phyloP scores from a whole-genome alignment of 1,284 basidiomycete genomes.

The Rhodotorula sp. region DNA sequence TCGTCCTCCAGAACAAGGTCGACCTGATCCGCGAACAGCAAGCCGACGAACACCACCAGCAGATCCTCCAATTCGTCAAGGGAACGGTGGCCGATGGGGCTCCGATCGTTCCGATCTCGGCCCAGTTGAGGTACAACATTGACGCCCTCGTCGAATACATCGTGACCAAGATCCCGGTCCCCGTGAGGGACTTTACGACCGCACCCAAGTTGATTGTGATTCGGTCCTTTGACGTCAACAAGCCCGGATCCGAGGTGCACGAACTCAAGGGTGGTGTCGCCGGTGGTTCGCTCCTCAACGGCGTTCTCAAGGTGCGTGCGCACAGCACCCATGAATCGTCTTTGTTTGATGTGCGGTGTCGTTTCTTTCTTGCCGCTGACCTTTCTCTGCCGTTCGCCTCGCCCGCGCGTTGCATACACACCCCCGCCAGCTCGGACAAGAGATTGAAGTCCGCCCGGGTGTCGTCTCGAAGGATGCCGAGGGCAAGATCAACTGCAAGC shows the following conservation, averaged over 20 bases:
- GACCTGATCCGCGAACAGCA: slow-evolving; percentile 90
- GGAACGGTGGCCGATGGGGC: slow-evolving; percentile 95
- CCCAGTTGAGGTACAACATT: slow-evolving; percentile 98
- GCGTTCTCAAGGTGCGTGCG: slow-evolving; percentile 71
- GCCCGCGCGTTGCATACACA: not conserved
- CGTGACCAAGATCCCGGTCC: slow-evolving; percentile 92
- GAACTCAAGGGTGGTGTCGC: slow-evolving; percentile 98
- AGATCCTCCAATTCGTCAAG: slow-evolving; percentile 86
- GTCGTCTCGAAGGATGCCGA: slow-evolving; percentile 93
- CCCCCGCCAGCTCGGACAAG: slow-evolving; percentile 69
- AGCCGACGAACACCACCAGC: slow-evolving; percentile 88
- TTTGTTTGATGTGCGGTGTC: no score
- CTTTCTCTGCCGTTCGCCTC: not conserved
- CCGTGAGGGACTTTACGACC: slow-evolving; percentile 85
- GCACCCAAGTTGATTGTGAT: slow-evolving; percentile 95
- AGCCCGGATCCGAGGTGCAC: slow-evolving; percentile 93
- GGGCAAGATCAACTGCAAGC: slow-evolving; percentile 86
- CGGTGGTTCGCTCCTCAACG: slow-evolving; percentile 91
- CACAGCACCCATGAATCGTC: no score
- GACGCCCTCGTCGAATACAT: slow-evolving; percentile 99
- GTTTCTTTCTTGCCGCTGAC: not conserved
- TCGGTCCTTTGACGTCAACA: slow-evolving; percentile 99
- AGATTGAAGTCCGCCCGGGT: slow-evolving; percentile 96
- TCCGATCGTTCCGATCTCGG: slow-evolving; percentile 97
- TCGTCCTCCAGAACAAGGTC: slow-evolving; percentile 90